These are phyloP conservation scores for Tetrapyrgos nigripes DNA, from an alignment of 1,284 basidiomycete species.

Conservation along the genomic window DNA sequence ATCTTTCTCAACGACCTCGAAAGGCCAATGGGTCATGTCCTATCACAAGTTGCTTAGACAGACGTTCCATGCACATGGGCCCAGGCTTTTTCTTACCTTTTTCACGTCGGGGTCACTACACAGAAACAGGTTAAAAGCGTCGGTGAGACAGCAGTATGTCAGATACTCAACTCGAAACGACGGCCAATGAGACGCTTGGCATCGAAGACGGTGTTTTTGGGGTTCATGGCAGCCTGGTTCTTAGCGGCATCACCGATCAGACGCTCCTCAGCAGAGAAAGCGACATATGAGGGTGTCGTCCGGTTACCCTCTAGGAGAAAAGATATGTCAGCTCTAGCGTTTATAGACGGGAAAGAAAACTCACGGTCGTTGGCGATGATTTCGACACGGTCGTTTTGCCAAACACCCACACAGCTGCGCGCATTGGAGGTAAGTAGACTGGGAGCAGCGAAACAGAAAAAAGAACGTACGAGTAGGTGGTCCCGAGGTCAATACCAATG, in stretches of 20 bases:
- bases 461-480: conserved; percentile 83
- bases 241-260: conserved; percentile 99
- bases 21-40: conserved; percentile 94
- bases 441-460: conserved; percentile 7
- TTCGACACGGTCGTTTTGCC: conserved; percentile 99
- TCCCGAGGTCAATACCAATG: conserved; percentile 93
- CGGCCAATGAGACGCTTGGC: conserved; percentile 98
- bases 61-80: background rate
- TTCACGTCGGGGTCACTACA: conserved; percentile 84
- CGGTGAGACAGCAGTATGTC: conserved; percentile 19
- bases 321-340: conserved; percentile 10
- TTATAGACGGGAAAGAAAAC: conserved; percentile 35
- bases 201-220: conserved; percentile 95
- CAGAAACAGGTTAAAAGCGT: conserved; percentile 20
- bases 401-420: conserved; percentile 90
- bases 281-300: conserved; percentile 98
- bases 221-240: conserved; percentile 98
- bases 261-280: conserved; percentile 97
- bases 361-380: conserved; percentile 97
- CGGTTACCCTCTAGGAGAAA: conserved; percentile 93
- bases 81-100: conserved; percentile 56
- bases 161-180: conserved; percentile 74
- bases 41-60: conserved; percentile 34
- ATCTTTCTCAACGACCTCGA: conserved; percentile 92
- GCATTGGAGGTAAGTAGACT: conserved; percentile 25